A percentile compares a stretch with the other conserved stretches of the same genome.
Conservation (phyloP, 2,329 filamentous ascomycete genomes). For the Penicillium sp. region DNA sequence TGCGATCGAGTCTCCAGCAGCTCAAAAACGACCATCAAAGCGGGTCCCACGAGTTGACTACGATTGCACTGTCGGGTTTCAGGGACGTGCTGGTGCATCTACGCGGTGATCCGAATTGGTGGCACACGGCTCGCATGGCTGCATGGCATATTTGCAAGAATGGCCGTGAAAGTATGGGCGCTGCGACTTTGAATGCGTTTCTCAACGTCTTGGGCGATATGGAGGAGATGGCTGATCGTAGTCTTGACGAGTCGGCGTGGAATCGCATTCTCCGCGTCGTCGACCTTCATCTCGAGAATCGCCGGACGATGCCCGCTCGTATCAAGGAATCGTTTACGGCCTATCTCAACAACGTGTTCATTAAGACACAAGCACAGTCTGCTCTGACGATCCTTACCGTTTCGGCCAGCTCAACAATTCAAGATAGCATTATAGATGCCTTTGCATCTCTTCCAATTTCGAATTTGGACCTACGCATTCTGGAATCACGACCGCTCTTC, state of each 20-base stretch:
- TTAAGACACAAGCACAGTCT: slow-evolving; percentile 3
- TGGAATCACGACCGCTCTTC: slow-evolving; percentile 64
- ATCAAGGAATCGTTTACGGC: slow-evolving; percentile 25
- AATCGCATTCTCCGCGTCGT: slow-evolving; percentile 24
- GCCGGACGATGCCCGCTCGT: slow-evolving; percentile 19
- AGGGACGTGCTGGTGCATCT: slow-evolving; percentile 40
- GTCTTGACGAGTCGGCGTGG: slow-evolving; percentile 13
- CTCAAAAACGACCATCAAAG: slow-evolving; percentile 57
- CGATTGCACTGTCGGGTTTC: slow-evolving; percentile 50
- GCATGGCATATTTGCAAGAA: slow-evolving; percentile 64
- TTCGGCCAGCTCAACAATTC: slow-evolving; percentile 61
- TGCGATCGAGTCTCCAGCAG: slow-evolving; percentile 47
- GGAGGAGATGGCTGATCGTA: slow-evolving; percentile 23
- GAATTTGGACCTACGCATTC: slow-evolving; percentile 53
- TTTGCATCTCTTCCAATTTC: slow-evolving; percentile 33
- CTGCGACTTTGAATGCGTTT: slow-evolving; percentile 49
- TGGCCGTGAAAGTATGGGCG: slow-evolving; percentile 62
- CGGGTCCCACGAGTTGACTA: slow-evolving; percentile 57
- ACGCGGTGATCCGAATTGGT: slow-evolving; percentile 44
- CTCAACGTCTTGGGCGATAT: slow-evolving; percentile 24
- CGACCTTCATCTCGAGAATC: slow-evolving; percentile 24
- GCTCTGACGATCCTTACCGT: slow-evolving; percentile 55
- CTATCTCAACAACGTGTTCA: slow-evolving; percentile 23
- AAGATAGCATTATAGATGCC: slow-evolving; percentile 45
- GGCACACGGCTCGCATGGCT: slow-evolving; percentile 52